Percentiles rank a stretch among this genome's conserved stretches.
phyloP scores from a whole-genome alignment of 805 yeast species.

The Nakazawaea populi region DNA sequence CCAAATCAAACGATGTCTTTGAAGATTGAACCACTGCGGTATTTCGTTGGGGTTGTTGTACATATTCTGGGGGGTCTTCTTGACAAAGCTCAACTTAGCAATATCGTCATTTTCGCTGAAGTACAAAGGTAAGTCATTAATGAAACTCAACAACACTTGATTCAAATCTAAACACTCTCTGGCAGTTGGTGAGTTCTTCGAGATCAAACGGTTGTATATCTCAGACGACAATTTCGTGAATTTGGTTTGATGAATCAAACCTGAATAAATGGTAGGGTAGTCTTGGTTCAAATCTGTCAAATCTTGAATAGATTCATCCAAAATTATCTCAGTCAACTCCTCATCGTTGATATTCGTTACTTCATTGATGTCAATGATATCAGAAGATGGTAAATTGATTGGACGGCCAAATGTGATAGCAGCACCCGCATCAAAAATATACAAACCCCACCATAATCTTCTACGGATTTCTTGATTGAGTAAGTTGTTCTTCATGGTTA shows the following conservation, averaged over 20 bases:
- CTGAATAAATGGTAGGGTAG: slow-evolving; percentile 53
- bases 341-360: slow-evolving; percentile 48
- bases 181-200: slow-evolving; percentile 42
- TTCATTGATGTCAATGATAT: slow-evolving; percentile 40
- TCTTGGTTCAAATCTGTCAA: slow-evolving; percentile 17
- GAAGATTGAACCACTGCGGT: slow-evolving; percentile 49
- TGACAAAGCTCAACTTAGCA: slow-evolving; percentile 19
- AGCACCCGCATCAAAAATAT: slow-evolving; percentile 57
- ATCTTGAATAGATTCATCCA: slow-evolving; percentile 14
- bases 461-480: slow-evolving; percentile 49
- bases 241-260: slow-evolving; percentile 48
- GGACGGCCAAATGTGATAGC: slow-evolving; percentile 65
- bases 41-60: slow-evolving; percentile 17
- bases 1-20: slow-evolving; percentile 52
- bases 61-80: slow-evolving; percentile 16
- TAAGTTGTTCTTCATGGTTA: slow-evolving; percentile 26
- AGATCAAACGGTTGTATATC: slow-evolving; percentile 40
- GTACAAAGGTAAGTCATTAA: slow-evolving; percentile 37
- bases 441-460: slow-evolving; percentile 65
- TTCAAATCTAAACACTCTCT: slow-evolving; percentile 46
- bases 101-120: slow-evolving; percentile 35
- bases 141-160: slow-evolving; percentile 33
- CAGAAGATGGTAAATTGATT: slow-evolving; percentile 40
- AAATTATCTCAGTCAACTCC: slow-evolving; percentile 23
- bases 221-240: slow-evolving; percentile 42